Conservation (phyloP, 2,329 filamentous ascomycete species). For the Diaporthe sp. region DNA sequence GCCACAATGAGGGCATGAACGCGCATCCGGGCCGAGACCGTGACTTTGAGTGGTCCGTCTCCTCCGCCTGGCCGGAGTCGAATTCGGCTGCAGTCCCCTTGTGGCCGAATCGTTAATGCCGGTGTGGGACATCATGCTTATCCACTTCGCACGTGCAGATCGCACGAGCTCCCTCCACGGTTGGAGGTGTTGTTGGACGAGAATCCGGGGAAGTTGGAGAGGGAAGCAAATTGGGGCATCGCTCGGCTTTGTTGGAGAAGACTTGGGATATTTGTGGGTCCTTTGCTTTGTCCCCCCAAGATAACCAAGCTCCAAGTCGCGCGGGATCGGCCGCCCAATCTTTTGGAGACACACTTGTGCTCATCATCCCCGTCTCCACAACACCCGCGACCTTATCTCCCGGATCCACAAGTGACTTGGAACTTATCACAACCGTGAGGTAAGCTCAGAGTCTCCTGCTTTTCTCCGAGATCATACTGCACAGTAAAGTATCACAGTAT, state of each 20-base stretch:
- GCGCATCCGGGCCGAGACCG: conserved; percentile 41
- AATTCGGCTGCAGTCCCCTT: conserved; percentile 10
- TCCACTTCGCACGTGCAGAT: background rate
- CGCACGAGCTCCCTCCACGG: background rate
- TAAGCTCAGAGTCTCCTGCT: background rate
- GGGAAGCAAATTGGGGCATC: background rate
- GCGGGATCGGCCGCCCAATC: background rate
- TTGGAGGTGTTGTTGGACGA: conserved; percentile 12
- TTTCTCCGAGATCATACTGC: background rate
- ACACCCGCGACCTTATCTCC: background rate
- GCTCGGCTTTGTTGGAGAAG: conserved; percentile 21
- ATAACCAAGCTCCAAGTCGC: background rate
- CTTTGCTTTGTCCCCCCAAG: background rate
- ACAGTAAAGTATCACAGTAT: too few relatives aligned
- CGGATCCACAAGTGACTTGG: background rate
- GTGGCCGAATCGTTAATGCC: background rate
- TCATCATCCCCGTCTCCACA: background rate
- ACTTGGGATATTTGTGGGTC: background rate
- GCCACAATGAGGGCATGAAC: conserved; percentile 57
- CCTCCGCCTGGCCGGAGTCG: background rate
- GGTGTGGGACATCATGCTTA: conserved; percentile 17
- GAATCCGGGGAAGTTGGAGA: conserved; percentile 31
- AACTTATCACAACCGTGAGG: background rate
- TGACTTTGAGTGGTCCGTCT: conserved; percentile 39
- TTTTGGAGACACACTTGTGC: background rate